Base-by-base conservation (phyloP, 1,284 basidiomycete species). In the Ustilago trichophora region DNA sequence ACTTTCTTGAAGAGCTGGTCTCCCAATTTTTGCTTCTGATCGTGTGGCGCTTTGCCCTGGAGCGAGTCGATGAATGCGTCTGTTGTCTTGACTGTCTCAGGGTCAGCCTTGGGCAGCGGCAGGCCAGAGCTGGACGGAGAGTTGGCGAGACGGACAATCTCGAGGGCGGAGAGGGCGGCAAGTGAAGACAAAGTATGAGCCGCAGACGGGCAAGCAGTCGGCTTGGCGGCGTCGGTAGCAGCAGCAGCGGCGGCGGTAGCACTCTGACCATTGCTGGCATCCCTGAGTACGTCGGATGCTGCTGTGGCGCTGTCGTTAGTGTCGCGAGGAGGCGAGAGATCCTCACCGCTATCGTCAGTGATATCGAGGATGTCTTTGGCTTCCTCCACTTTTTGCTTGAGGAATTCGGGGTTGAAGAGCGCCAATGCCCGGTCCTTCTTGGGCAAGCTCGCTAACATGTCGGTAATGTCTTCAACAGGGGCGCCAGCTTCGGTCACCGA, bases 401-500 rank as follows among this genome's bases (percentile, higher is more conserved):
- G 84, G 32, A 91, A 86, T 68, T 93, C 91, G 9, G 85, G 85
- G 72, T 92, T 94, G 85, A 94, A 94, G 35, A 94, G 84, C 82
- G 91, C 92, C 87, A 94, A 86, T 0, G 91, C 91, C 3, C 91
- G 87, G 71, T 95, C 92, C 68, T 90, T 88, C 82, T 92, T 93
- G 3, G 90, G 88, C 21, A 95, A 84, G 66, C 88, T 88, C 86
- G 92, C 90, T 29, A 94, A 83, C 47, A 94, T 84, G 43, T 91
- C 90, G 0, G 89, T 88, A 32, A 78, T 73, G 45, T 75, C 75
- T 35, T 78, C 76, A 21, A 77, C 71, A 6, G 71, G 70, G 0
- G 68, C 54, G 15, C 55, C 73, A 1, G 58, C 33, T 18, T 67
- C 54, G 3, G 57, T 29, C 5, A 72, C 38, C 5, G 53, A 57